phyloP scores from a whole-genome alignment of 2,329 filamentous ascomycete species.

The Tympanopsis confertula region DNA sequence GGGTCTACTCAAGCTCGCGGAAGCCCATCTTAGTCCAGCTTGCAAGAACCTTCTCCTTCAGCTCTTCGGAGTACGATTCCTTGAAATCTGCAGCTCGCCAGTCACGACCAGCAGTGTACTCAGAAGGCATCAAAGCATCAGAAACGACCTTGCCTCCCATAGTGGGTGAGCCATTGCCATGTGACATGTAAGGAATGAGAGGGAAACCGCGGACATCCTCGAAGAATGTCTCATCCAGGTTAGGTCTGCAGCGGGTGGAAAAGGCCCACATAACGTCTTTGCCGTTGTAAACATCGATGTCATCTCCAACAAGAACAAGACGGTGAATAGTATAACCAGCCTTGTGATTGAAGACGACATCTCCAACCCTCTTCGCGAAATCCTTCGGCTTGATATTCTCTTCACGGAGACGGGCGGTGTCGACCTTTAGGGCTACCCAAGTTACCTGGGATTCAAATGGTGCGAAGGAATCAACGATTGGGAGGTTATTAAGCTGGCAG shows the following conservation, averaged over 20 bases:
- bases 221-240: conserved; percentile 28
- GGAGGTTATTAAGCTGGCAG: conserved; percentile 22
- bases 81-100: conserved; percentile 19
- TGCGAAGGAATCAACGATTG: conserved; percentile 28
- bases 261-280: conserved; percentile 37
- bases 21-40: conserved; percentile 21
- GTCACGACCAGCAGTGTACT: conserved; percentile 23
- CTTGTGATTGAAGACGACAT: conserved; percentile 29
- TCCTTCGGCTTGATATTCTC: conserved; percentile 33
- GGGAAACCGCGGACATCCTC: conserved; percentile 30
- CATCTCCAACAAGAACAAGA: conserved; percentile 31
- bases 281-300: conserved; percentile 32
- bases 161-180: conserved; percentile 18
- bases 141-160: conserved; percentile 32
- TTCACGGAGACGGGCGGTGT: conserved; percentile 40
- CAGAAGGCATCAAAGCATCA: conserved; percentile 26
- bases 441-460: conserved; percentile 33
- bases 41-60: conserved; percentile 23
- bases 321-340: conserved; percentile 28
- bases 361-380: conserved; percentile 25
- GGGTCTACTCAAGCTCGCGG: no score
- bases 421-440: conserved; percentile 40
- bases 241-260: conserved; percentile 30
- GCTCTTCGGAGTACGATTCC: conserved; percentile 20
- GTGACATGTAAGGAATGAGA: conserved; percentile 32